Conservation (phyloP, 2,329 filamentous ascomycete genomes). For the Thelonectria olida region DNA sequence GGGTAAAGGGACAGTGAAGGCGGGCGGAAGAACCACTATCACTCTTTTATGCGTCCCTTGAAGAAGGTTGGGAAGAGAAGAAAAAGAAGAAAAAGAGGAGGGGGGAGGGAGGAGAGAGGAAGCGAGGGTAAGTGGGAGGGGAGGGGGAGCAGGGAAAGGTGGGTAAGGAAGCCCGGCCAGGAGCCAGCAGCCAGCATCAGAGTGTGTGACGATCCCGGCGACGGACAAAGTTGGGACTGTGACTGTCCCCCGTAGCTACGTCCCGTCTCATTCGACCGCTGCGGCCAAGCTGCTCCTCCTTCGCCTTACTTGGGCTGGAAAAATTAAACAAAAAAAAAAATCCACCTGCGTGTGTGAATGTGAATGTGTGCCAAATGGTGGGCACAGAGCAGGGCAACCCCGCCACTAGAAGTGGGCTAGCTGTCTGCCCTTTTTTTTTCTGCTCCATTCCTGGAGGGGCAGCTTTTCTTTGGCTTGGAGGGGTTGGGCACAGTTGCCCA, state of each 20-base stretch:
- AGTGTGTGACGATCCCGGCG: conserved; percentile 31
- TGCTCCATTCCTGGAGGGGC: background rate
- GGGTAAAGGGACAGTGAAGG: conserved; percentile 50
- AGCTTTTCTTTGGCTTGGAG: conserved; percentile 9
- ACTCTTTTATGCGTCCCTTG: conserved; percentile 52
- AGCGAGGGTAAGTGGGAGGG: conserved; percentile 32
- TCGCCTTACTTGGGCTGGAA: no score
- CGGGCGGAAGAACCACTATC: conserved; percentile 46
- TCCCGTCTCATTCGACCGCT: no score
- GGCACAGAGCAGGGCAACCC: conserved; percentile 15
- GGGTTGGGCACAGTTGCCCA: conserved; percentile 1
- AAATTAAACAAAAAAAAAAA: conserved; percentile 38
- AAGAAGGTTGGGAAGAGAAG: conserved; percentile 30
- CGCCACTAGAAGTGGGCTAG: conserved; percentile 13
- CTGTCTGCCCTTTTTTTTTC: conserved; percentile 9
- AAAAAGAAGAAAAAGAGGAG: conserved; percentile 36
- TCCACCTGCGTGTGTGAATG: conserved; percentile 6
- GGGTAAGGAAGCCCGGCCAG: conserved; percentile 41
- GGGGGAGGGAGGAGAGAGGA: conserved; percentile 37
- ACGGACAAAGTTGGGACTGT: conserved; percentile 30
- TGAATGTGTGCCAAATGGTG: conserved; percentile 14
- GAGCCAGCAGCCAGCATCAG: conserved; percentile 3
- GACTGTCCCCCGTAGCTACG: no score
- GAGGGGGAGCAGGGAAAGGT: conserved; percentile 33
- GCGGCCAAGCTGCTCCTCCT: no score